These are phyloP conservation scores for Syzygium syzygioides DNA, from an alignment of 441 rosid species.

Conservation along the genomic window DNA sequence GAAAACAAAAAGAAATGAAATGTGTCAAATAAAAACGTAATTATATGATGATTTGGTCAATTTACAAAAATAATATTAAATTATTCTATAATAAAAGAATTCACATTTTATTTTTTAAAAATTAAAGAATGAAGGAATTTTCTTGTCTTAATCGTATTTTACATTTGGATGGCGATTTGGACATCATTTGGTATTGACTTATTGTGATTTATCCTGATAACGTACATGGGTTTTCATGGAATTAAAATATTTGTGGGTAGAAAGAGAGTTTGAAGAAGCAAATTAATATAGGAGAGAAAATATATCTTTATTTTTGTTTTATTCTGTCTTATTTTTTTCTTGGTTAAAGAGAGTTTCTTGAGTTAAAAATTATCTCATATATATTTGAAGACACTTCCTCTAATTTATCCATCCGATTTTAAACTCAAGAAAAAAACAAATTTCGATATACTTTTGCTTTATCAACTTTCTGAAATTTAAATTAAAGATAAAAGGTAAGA, in stretches of 20 bases:
- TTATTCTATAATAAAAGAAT: no score
- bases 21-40: background rate
- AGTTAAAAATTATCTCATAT: background rate
- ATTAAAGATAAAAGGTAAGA: background rate
- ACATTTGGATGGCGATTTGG: background rate
- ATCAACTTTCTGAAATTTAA: background rate
- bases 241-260: background rate
- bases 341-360: background rate
- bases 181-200: no score
- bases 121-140: background rate
- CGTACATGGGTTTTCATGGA: background rate
- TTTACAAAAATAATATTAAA: no score
- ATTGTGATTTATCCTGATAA: background rate
- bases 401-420: background rate
- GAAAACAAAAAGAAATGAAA: no score
- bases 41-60: background rate
- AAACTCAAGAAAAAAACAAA: background rate
- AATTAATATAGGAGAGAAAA: background rate
- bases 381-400: background rate
- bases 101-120: background rate
- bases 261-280: background rate
- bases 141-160: background rate
- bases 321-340: background rate
- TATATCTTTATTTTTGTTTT: background rate
- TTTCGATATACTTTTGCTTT: background rate